These are phyloP conservation scores for Pelargonium cotyledonis DNA, from an alignment of 441 rosid genomes.

Conservation along the genomic window DNA sequence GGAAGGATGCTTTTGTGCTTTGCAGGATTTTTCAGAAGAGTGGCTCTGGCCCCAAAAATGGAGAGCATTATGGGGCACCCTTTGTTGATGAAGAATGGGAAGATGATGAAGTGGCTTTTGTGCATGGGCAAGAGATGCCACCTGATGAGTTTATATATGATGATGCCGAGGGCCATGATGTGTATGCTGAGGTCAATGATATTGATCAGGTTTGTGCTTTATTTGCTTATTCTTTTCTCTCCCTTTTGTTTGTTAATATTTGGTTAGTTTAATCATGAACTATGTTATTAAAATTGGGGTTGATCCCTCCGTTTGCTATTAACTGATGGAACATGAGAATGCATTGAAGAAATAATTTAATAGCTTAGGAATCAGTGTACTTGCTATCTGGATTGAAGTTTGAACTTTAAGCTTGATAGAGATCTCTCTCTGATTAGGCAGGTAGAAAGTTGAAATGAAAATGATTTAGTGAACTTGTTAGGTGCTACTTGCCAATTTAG, in stretches of 20 bases:
- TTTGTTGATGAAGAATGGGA: conserved; percentile 97
- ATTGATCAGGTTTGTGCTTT: conserved; percentile 52
- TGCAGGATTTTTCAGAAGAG: conserved; percentile 95
- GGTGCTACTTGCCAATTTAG: not conserved
- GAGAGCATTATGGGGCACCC: conserved; percentile 97
- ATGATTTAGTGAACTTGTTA: not conserved
- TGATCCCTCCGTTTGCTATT: not conserved
- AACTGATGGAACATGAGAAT: not conserved
- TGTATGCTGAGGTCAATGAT: conserved; percentile 49
- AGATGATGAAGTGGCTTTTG: conserved; percentile 44
- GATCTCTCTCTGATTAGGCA: not conserved
- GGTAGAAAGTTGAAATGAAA: not conserved
- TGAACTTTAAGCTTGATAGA: not conserved
- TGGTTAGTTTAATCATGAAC: conserved; percentile 4
- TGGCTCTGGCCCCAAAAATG: conserved; percentile 95
- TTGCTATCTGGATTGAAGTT: not conserved
- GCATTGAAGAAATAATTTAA: not conserved
- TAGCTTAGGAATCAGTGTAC: not conserved
- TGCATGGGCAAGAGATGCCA: conserved; percentile 48
- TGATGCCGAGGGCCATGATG: conserved; percentile 32
- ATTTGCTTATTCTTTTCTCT: not conserved
- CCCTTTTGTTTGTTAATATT: not conserved
- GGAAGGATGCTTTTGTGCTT: conserved; percentile 77
- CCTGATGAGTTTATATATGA: conserved; percentile 32
- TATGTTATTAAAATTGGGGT: not conserved